Evolutionary conservation across 768 basidiomycete species (phyloP).

Genomic region (Hericium coralloides): DNA sequence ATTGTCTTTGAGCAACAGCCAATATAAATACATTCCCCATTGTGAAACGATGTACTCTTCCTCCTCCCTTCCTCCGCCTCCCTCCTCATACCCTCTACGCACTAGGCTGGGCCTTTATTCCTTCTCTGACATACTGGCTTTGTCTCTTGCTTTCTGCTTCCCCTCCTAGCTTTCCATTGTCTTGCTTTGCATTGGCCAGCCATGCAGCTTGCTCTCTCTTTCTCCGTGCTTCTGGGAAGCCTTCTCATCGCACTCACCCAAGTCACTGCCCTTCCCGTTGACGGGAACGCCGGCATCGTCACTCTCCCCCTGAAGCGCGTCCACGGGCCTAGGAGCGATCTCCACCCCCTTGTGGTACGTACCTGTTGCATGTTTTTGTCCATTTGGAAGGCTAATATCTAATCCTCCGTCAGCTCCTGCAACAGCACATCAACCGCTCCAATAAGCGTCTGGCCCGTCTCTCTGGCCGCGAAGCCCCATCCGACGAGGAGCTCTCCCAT

Average conservation of each 20-base stretch:
- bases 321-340: conserved; percentile 18
- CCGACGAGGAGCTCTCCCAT: conserved; percentile 35
- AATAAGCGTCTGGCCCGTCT: conserved; percentile 59
- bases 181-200: conserved; percentile 3
- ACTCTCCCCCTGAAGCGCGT: conserved; percentile 35
- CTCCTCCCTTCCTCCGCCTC: neutral
- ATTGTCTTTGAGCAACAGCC: no score
- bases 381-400: no score
- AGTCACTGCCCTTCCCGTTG: conserved; percentile 36
- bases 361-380: no score
- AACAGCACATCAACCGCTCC: conserved; percentile 64
- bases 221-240: conserved; percentile 45
- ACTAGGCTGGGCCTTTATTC: neutral
- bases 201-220: conserved; percentile 49
- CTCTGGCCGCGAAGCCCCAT: conserved; percentile 47
- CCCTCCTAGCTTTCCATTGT: neutral
- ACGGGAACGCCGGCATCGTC: conserved; percentile 24
- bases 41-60: neutral
- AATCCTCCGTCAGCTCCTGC: conserved; percentile 37
- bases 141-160: neutral
- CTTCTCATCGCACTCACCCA: conserved; percentile 33
- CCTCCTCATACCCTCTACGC: neutral
- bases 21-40: neutral
- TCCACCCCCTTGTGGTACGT: conserved; percentile 38
- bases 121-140: neutral